Evolutionary conservation across 2,329 filamentous ascomycete species (phyloP).

Genomic region (Trichoderma sp.): DNA sequence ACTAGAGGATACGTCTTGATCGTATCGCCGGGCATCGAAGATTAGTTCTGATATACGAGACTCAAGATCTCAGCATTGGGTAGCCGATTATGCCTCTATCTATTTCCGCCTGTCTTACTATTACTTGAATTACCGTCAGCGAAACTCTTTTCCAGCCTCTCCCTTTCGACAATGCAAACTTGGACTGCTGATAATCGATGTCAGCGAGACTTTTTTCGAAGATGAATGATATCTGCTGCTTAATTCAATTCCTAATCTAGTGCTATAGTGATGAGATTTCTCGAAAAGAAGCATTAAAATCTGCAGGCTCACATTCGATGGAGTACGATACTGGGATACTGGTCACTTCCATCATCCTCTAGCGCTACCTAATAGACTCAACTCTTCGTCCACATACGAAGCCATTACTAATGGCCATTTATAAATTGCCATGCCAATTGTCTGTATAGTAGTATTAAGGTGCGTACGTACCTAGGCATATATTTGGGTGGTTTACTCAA

Average conservation of each 20-base stretch:
- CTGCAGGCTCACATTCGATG: background rate
- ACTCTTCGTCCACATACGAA: background rate
- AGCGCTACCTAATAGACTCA: background rate
- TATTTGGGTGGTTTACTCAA: background rate
- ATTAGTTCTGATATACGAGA: background rate
- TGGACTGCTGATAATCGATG: background rate
- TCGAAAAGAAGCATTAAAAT: background rate
- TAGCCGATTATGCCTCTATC: rapidly evolving
- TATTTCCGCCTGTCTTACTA: background rate
- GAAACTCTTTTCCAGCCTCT: background rate
- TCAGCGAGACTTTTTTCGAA: background rate
- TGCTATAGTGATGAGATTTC: rapidly evolving
- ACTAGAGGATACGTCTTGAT: background rate
- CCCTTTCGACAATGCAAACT: background rate
- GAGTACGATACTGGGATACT: background rate
- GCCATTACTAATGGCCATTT: background rate
- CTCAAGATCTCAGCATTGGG: background rate
- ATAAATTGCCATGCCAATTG: too few relatives aligned
- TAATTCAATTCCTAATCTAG: rapidly evolving
- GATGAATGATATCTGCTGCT: background rate
- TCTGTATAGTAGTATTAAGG: background rate
- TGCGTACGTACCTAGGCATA: background rate
- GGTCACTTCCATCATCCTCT: background rate
- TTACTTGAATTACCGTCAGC: background rate
- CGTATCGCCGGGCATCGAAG: background rate